Evolutionary conservation across 202 grass and related monocot species (phyloP).

Genomic region (Bolboschoenoplectus hybrid): DNA sequence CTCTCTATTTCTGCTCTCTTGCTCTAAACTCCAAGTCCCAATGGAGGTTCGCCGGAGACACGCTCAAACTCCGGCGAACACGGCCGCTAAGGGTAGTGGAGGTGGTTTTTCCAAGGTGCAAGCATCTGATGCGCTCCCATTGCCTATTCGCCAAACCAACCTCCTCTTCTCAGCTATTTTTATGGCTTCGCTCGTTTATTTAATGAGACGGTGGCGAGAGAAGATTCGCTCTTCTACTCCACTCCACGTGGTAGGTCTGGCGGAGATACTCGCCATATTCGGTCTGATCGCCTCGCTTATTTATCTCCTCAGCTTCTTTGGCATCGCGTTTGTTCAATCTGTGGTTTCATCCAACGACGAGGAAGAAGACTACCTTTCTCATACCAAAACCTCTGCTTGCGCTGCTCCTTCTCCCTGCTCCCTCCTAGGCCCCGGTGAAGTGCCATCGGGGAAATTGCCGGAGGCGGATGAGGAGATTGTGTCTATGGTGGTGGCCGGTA

Average conservation of each 20-base stretch:
- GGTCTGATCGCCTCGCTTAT: constrained; percentile 91
- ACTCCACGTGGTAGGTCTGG: constrained; percentile 64
- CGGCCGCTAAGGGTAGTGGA: not conserved
- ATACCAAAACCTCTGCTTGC: not conserved
- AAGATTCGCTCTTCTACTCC: constrained; percentile 85
- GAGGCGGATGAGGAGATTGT: constrained; percentile 87
- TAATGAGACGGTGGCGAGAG: constrained; percentile 88
- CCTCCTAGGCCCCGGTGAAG: constrained; percentile 43
- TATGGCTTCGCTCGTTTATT: constrained; percentile 63
- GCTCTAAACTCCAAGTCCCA: constrained; percentile 6
- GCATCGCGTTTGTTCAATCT: constrained; percentile 96
- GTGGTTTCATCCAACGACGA: constrained; percentile 81
- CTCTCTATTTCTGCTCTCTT: constrained; percentile 35
- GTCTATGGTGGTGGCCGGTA: constrained; percentile 59
- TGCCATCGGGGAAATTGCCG: constrained; percentile 53
- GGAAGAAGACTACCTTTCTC: constrained; percentile 66
- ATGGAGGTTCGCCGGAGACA: constrained; percentile 59
- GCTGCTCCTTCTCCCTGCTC: constrained; percentile 40
- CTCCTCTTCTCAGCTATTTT: constrained; percentile 89
- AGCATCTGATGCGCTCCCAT: constrained; percentile 76
- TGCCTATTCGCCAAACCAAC: constrained; percentile 85
- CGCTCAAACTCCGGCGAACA: constrained; percentile 17
- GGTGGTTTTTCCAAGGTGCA: constrained; percentile 48
- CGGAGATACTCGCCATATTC: constrained; percentile 78
- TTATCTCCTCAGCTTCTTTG: constrained; percentile 96